These are phyloP conservation scores for Ziziphus jujuba DNA, from an alignment of 306 rosid species.

Conservation along the genomic window DNA sequence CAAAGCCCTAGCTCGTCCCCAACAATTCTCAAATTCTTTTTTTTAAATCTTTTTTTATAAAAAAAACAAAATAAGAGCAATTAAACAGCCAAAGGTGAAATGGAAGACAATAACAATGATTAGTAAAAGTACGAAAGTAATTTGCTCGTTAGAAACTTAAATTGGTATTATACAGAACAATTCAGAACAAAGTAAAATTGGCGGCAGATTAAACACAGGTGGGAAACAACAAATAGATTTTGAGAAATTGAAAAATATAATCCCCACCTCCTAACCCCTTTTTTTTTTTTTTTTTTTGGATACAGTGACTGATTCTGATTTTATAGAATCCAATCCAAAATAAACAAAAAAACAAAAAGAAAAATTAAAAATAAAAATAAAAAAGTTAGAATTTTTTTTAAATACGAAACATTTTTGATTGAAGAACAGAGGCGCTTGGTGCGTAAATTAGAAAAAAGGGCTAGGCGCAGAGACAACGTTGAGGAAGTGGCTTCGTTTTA, in stretches of 20 bases:
- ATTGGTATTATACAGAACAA: slow-evolving; percentile 14
- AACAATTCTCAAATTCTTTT: not conserved
- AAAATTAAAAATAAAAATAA: too few species aligned
- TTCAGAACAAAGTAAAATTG: slow-evolving; percentile 27
- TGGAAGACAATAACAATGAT: slow-evolving; percentile 10
- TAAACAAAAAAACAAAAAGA: not conserved
- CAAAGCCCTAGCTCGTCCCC: slow-evolving; percentile 44
- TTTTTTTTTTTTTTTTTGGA: too few species aligned
- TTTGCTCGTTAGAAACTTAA: not conserved
- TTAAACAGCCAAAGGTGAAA: not conserved
- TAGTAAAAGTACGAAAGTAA: slow-evolving; percentile 6
- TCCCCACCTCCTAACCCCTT: slow-evolving; percentile 78
- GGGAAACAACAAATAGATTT: slow-evolving; percentile 33
- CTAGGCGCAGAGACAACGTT: slow-evolving; percentile 56
- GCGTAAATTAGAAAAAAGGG: slow-evolving; percentile 35
- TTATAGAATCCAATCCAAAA: not conserved
- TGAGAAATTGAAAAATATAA: slow-evolving; percentile 26
- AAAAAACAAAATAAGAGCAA: not conserved
- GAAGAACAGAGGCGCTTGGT: slow-evolving; percentile 31
- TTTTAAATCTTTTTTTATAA: not conserved
- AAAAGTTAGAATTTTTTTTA: not conserved
- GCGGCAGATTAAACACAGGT: slow-evolving; percentile 53
- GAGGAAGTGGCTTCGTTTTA: slow-evolving; percentile 5
- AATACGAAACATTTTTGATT: slow-evolving; percentile 4
- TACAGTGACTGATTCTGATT: not conserved